phyloP scores from a whole-genome alignment of 768 basidiomycete genomes.

The Podaxis sp. region DNA sequence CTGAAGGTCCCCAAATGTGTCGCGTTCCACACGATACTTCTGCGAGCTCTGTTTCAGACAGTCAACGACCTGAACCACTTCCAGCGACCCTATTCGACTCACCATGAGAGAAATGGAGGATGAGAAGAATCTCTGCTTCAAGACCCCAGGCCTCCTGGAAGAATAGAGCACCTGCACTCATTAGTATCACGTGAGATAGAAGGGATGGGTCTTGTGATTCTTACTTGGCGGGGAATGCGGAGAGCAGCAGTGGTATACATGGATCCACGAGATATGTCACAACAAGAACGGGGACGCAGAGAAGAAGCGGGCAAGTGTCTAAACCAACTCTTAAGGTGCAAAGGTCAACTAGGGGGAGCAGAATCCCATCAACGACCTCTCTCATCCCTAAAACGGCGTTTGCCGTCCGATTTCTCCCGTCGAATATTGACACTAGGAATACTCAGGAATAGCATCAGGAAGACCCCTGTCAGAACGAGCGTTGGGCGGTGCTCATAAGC shows the following conservation, averaged over 20 bases:
- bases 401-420: conserved; percentile 23
- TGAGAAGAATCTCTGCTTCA: conserved; percentile 27
- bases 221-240: conserved; percentile 8
- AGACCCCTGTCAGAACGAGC: not conserved
- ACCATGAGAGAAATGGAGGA: conserved; percentile 28
- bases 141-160: conserved; percentile 9
- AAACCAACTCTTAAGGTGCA: not conserved
- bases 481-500: no score
- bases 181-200: conserved; percentile 27
- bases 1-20: conserved; percentile 93
- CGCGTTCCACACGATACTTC: conserved; percentile 75
- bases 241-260: conserved; percentile 9
- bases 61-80: not conserved
- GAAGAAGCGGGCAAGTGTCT: not conserved
- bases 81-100: conserved; percentile 3
- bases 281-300: not conserved
- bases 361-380: conserved; percentile 3
- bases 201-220: conserved; percentile 8
- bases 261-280: not conserved
- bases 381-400: conserved; percentile 14
- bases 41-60: conserved; percentile 30
- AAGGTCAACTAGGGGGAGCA: not conserved
- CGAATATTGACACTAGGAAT: not conserved
- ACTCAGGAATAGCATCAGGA: not conserved
- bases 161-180: conserved; percentile 21